Conservation (phyloP, 495 filamentous ascomycete genomes). For the Tuber melanosporum region DNA sequence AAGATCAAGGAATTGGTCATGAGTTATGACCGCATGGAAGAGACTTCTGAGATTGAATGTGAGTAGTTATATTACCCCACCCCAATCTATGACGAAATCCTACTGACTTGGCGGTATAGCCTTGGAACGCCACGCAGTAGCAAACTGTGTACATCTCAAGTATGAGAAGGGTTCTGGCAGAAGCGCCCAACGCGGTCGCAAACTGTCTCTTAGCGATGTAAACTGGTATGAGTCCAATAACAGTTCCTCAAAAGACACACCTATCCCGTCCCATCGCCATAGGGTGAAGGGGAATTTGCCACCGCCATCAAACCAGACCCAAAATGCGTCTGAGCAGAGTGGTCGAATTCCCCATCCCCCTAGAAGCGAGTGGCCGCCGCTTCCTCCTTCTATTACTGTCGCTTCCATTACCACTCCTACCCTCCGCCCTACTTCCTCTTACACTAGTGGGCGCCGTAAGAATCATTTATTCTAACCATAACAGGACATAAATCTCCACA, state of each 20-base stretch:
- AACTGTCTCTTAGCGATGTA: conserved; percentile 90
- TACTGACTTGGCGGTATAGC: conserved; percentile 43
- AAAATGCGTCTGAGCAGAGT: neutral
- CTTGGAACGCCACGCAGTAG: conserved; percentile 33
- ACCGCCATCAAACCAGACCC: neutral
- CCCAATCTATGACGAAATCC: conserved; percentile 46
- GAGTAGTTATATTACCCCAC: conserved; percentile 45
- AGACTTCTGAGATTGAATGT: conserved; percentile 63
- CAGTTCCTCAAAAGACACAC: neutral
- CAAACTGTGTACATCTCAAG: conserved; percentile 38
- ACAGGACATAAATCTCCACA: neutral
- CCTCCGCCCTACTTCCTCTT: neutral
- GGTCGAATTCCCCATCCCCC: neutral
- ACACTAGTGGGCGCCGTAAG: neutral
- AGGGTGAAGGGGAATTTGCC: conserved; percentile 2
- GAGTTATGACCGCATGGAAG: conserved; percentile 85
- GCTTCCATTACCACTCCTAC: neutral
- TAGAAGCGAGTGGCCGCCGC: neutral
- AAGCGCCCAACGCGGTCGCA: conserved; percentile 74
- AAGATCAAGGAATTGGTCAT: conserved; percentile 96
- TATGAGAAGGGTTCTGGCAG: conserved; percentile 56
- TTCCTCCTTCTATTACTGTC: neutral
- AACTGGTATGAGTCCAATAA: conserved; percentile 66
- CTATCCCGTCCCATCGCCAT: neutral
- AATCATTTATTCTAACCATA: neutral